These are phyloP conservation scores for Aureobasidium sp. DNA, from an alignment of 2,329 filamentous ascomycete species.

Conservation along the genomic window DNA sequence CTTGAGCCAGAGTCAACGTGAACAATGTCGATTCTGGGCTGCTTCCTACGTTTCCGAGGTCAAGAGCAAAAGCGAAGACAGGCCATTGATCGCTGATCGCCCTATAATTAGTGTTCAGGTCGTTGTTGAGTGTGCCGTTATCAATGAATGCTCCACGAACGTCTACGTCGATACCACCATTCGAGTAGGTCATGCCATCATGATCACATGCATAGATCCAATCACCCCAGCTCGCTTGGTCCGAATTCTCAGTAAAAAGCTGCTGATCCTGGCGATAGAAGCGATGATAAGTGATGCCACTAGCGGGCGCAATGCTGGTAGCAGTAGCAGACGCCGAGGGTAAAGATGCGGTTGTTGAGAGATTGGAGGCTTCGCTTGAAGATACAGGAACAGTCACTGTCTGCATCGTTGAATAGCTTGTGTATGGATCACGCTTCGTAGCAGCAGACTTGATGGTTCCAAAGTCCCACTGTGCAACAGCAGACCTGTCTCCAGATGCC, in stretches of 20 bases:
- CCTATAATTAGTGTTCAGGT: constrained; percentile 41
- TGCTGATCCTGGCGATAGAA: constrained; percentile 27
- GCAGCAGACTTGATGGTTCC: constrained; percentile 22
- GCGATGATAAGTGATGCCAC: constrained; percentile 25
- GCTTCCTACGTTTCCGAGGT: constrained; percentile 41
- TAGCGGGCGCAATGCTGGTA: background rate
- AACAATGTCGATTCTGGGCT: constrained; percentile 37
- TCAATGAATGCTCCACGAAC: constrained; percentile 43
- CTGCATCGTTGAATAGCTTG: background rate
- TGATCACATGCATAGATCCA: constrained; percentile 48
- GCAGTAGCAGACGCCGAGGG: background rate
- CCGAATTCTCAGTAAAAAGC: constrained; percentile 39
- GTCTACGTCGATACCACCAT: constrained; percentile 36
- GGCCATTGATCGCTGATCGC: constrained; percentile 43
- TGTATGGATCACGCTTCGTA: background rate
- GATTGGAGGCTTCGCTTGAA: background rate
- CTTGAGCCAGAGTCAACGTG: constrained; percentile 45
- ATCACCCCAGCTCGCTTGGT: constrained; percentile 47
- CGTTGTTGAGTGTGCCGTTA: constrained; percentile 39
- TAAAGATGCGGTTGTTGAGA: background rate
- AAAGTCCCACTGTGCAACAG: constrained; percentile 57
- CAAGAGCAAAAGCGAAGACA: constrained; percentile 47
- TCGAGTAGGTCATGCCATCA: constrained; percentile 39
- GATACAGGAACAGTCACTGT: background rate
- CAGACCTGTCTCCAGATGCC: constrained; percentile 55